Evolutionary conservation across 2,329 filamentous ascomycete species (phyloP).

Genomic region (Dothideomycetes sp.): DNA sequence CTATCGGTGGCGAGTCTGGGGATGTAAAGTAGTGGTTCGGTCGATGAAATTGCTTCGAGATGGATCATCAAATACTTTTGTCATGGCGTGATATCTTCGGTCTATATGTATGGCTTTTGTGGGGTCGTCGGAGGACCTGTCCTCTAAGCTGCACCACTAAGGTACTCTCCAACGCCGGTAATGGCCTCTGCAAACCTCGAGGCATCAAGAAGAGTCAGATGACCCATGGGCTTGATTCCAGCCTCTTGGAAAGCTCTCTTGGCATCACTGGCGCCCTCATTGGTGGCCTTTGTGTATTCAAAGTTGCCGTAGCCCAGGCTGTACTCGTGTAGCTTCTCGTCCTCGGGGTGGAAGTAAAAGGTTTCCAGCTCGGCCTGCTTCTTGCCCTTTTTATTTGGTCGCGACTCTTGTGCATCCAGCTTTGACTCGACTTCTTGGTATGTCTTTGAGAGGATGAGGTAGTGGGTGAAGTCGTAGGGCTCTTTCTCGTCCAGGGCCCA

Average conservation of each 20-base stretch:
- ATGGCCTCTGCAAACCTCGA: too few species aligned
- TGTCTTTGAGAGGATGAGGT: conserved; percentile 82
- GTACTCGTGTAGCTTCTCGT: conserved; percentile 75
- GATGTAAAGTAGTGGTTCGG: too few species aligned
- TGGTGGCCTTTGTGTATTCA: conserved; percentile 65
- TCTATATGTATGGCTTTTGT: too few species aligned
- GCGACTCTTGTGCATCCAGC: conserved; percentile 55
- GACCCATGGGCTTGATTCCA: conserved; percentile 74
- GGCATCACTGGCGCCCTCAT: conserved; percentile 74
- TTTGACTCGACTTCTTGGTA: conserved; percentile 80
- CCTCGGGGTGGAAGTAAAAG: conserved; percentile 93
- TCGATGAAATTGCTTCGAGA: too few species aligned
- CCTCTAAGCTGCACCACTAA: too few species aligned
- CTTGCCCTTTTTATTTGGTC: conserved; percentile 55
- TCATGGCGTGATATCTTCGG: too few species aligned
- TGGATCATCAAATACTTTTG: too few species aligned
- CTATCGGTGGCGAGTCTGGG: too few species aligned
- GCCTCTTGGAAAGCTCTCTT: conserved; percentile 91
- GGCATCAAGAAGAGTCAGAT: conserved; percentile 81
- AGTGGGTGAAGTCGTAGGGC: conserved; percentile 87
- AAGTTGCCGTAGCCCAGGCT: conserved; percentile 60
- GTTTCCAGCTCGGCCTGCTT: conserved; percentile 33
- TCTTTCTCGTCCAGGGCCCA: conserved; percentile 84
- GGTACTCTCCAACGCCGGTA: too few species aligned
- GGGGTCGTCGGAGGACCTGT: too few species aligned